These are phyloP conservation scores for Chionographis japonica DNA, from an alignment of 106 monocot genomes.

Conservation along the genomic window DNA sequence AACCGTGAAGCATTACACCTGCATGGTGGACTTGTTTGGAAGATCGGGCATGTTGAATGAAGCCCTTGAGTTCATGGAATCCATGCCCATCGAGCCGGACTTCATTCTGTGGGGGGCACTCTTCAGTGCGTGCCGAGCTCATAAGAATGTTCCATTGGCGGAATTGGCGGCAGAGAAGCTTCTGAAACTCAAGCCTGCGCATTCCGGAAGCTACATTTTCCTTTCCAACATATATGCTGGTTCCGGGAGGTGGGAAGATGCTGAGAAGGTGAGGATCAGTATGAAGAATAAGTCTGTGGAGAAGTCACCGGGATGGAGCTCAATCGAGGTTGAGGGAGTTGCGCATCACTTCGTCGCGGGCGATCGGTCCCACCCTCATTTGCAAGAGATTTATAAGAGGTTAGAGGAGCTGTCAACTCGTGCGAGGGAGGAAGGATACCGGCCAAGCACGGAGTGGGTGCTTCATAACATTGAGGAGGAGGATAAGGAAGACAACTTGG, in stretches of 20 bases:
- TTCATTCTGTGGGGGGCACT: conserved; percentile 55
- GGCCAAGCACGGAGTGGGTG: conserved; percentile 43
- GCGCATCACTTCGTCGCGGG: conserved; percentile 24
- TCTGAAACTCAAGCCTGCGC: conserved; percentile 28
- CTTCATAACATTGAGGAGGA: conserved; percentile 61
- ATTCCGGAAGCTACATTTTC: conserved; percentile 35
- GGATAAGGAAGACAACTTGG: conserved; percentile 47
- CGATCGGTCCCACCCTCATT: conserved; percentile 23
- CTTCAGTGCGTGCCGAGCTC: conserved; percentile 34
- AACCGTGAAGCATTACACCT: conserved; percentile 33
- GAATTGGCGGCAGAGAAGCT: conserved; percentile 39
- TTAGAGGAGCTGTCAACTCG: conserved; percentile 29
- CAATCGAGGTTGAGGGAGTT: conserved; percentile 27
- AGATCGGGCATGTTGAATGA: conserved; percentile 27
- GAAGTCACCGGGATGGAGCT: conserved; percentile 43
- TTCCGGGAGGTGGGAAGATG: conserved; percentile 28
- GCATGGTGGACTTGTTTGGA: conserved; percentile 39
- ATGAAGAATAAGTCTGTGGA: conserved; percentile 27
- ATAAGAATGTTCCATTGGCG: conserved; percentile 28
- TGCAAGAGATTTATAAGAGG: conserved; percentile 32
- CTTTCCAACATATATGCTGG: conserved; percentile 45
- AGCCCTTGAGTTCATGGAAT: conserved; percentile 27
- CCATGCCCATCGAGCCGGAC: conserved; percentile 37
- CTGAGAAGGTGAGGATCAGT: conserved; percentile 18
- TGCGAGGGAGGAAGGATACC: conserved; percentile 34